phyloP scores from a whole-genome alignment of 495 filamentous ascomycete genomes.

The Xylaria scruposa region DNA sequence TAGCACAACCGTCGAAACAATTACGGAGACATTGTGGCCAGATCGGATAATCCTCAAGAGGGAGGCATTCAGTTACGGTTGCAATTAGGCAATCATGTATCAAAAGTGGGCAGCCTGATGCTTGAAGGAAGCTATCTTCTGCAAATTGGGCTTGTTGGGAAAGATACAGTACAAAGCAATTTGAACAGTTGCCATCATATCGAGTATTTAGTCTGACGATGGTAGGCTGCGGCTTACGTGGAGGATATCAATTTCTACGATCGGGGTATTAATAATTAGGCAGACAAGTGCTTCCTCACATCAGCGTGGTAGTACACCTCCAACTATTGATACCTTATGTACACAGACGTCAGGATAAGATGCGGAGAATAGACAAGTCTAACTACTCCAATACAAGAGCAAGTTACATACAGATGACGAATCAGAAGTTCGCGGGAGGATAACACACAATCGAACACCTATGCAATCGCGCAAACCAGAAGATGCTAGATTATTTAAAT shows the following conservation, averaged over 20 bases:
- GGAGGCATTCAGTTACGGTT: not conserved
- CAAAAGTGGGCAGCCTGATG: not conserved
- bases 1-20: not conserved
- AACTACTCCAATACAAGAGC: not conserved
- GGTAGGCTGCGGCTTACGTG: constrained; percentile 1
- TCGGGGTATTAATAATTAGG: not conserved
- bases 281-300: not conserved
- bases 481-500: not conserved
- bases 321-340: not conserved
- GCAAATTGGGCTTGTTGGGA: not conserved
- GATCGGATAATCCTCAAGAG: not conserved
- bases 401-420: not conserved
- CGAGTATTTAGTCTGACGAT: not conserved
- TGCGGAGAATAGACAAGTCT: not conserved
- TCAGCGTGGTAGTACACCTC: not conserved
- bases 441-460: not conserved
- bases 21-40: not conserved
- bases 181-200: not conserved
- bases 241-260: not conserved
- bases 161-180: not conserved
- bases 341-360: not conserved
- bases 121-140: not conserved
- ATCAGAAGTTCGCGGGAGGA: not conserved
- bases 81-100: not conserved
- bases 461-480: not conserved